Evolutionary conservation across 2,329 filamentous ascomycete genomes (phyloP), one percentile per base, ranked within the genome.

Genomic region (Cyphellophora europaea): DNA sequence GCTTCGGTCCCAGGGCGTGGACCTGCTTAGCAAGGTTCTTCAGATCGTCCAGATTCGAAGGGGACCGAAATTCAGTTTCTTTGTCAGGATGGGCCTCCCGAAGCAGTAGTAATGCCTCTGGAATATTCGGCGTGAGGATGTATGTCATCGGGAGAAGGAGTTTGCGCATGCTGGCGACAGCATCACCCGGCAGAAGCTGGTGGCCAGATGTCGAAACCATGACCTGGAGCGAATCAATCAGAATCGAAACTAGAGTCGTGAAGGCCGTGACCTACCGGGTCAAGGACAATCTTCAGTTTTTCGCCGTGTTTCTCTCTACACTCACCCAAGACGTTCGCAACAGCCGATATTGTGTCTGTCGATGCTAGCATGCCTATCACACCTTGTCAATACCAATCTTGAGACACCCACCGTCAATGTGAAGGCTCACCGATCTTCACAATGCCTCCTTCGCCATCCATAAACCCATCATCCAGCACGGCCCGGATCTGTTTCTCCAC

Each of bases 401-500:
- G 21, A 25, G 28, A 16, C 6, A 13, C 10, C 28, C 14, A 13
- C 14, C 11, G 13, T 16, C 13, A 12, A 25, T n/a, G 8, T 8
- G 21, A 8, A 6, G 27, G 56, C 65, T 49, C 58, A 93, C 87
- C 89, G 31, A 85, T 88, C 62, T 95, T 96, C 47, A 96, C 76
- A 30, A 93, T 86, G 36, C 21, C 21, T n/a, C 21, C 30, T 66
- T 94, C 86, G 3, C 84, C 79, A 3, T 81, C 82, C 41, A 96
- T 74, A 25, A 25, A 25, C 21, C 21, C 21, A 61, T 96, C 91
- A 29, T 78, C 77, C 32, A 93, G 67, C 19, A 82, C 85, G 15
- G 83, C 81, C 61, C 89, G 79, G 40, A 96, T 87, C 60, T 93
- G 85, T 65, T 84, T 83, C 45, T 69, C 69, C 15, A 95, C 76